Evolutionary conservation across 2,329 filamentous ascomycete genomes (phyloP).

Genomic region (Nigrograna mackinnonii): DNA sequence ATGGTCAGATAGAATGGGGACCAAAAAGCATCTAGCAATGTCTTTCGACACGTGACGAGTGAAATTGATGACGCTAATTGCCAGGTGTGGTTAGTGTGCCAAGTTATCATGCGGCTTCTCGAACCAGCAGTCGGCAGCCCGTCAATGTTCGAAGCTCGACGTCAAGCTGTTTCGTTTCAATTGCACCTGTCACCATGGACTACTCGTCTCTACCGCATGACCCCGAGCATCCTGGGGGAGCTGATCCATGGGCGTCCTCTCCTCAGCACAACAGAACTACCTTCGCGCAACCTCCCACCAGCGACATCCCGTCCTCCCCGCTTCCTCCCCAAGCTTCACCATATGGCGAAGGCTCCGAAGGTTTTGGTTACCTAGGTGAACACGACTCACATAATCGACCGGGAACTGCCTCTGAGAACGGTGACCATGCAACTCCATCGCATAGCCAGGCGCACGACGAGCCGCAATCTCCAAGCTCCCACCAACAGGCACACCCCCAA

Average conservation of each 20-base stretch:
- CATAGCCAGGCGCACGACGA: constrained; percentile 40
- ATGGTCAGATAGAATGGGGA: not conserved
- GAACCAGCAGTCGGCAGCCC: not conserved
- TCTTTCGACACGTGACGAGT: constrained; percentile 31
- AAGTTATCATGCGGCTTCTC: constrained; percentile 9
- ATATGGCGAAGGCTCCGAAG: constrained; percentile 37
- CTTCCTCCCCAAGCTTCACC: constrained; percentile 44
- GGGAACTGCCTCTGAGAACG: constrained; percentile 31
- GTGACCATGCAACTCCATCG: constrained; percentile 43
- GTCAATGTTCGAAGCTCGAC: constrained; percentile 15
- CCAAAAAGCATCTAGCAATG: no score
- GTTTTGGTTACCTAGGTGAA: constrained; percentile 39
- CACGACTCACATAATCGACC: constrained; percentile 29
- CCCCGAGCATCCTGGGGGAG: constrained; percentile 59
- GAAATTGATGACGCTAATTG: constrained; percentile 14
- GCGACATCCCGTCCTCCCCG: constrained; percentile 44
- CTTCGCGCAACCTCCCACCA: constrained; percentile 50
- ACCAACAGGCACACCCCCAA: constrained; percentile 34
- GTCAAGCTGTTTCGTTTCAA: constrained; percentile 20
- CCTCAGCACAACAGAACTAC: constrained; percentile 55
- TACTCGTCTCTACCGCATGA: constrained; percentile 63
- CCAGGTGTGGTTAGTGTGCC: constrained; percentile 28
- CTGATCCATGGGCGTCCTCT: constrained; percentile 67
- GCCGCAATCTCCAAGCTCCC: constrained; percentile 36
- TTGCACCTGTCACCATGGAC: constrained; percentile 58